Evolutionary conservation across 352 stramenopile species (phyloP), one percentile per base, ranked within the genome.

Genomic region (Globisporangium cylindrosporum): DNA sequence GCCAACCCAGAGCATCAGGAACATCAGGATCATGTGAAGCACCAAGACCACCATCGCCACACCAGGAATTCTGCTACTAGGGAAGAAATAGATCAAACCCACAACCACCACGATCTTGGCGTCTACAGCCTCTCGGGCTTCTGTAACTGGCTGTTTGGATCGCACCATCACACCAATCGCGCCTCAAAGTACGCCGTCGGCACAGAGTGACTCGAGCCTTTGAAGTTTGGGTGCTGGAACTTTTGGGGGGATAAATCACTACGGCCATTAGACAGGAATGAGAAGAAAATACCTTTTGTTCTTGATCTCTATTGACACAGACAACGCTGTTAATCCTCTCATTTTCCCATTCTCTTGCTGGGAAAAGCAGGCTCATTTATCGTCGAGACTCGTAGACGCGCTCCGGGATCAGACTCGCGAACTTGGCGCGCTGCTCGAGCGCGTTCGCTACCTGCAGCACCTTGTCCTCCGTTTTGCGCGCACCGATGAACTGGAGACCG

Each of bases 401-500:
- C 1, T 74, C 53, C 20, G 86, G 84, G 34, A 93, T 69, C 20
- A 79, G 59, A 25, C 71, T 59, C 18, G 53, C 34, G 65, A 94
- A 94, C 1, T 67, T 48, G 6, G 83, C 78, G 41, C 73, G 80
- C 48, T 88, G 71, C 57, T 95, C 86, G 1, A 95, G 67, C 7
- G 76, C 82, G n/a, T 80, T 76, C 0, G 86, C 88, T 8, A 92
- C 80, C 43, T 83, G 73, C 2, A 95, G 65, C 36, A 95, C 27
- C 18, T 73, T 83, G 20, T 80, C 78, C 71, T 96, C 89, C 1
- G 78, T 73, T 59, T 89, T 82, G 24, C 75, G 73, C 32, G 75
- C 81, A 43, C 84, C 80, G 75, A 96, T 93, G 49, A 96, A 78
- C 66, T 96, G 89, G 0, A 95, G 74, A 24, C 87, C 84, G 4